A percentile compares a stretch with the other conserved stretches of the same genome.
Evolutionary conservation across 495 filamentous ascomycete genomes (phyloP).

Genomic region (Peziza echinospora): DNA sequence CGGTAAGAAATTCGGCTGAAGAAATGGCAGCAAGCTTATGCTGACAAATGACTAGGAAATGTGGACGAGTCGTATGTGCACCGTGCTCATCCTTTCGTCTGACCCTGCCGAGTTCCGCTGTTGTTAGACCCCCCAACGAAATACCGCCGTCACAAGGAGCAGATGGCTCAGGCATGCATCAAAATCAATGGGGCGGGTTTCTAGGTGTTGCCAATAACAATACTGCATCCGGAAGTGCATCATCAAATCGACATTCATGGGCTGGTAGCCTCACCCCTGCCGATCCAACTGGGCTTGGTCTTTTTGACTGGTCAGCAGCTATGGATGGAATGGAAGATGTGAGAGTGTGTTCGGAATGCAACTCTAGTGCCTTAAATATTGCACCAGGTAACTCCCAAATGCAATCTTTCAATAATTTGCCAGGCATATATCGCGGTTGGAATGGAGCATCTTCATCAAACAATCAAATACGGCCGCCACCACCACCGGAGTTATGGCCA

Average conservation of each 20-base stretch:
- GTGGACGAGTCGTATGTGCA: constrained; percentile 81
- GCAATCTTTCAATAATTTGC: too few species aligned
- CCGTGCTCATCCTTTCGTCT: constrained; percentile 87
- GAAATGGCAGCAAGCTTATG: neutral
- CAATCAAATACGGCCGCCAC: too few species aligned
- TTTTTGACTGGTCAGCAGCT: neutral
- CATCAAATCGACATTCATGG: constrained; percentile 4
- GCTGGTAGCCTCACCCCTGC: constrained; percentile 2
- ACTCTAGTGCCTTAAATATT: neutral
- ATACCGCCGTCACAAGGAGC: neutral
- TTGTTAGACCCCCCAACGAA: constrained; percentile 56
- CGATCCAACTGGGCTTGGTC: neutral
- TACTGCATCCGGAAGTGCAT: neutral
- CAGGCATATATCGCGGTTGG: too few species aligned
- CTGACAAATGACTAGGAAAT: constrained; percentile 38
- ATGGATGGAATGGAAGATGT: neutral
- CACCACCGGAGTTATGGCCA: neutral
- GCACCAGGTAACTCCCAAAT: too few species aligned
- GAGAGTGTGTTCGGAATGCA: neutral
- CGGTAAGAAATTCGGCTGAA: constrained; percentile 27
- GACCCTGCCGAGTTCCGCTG: constrained; percentile 78
- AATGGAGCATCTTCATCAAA: neutral
- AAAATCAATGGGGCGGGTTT: neutral
- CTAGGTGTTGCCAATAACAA: neutral
- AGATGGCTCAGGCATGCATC: neutral